Evolutionary conservation across 1,139 yeast species (phyloP).

Genomic region (Hyphopichia burtonii): DNA sequence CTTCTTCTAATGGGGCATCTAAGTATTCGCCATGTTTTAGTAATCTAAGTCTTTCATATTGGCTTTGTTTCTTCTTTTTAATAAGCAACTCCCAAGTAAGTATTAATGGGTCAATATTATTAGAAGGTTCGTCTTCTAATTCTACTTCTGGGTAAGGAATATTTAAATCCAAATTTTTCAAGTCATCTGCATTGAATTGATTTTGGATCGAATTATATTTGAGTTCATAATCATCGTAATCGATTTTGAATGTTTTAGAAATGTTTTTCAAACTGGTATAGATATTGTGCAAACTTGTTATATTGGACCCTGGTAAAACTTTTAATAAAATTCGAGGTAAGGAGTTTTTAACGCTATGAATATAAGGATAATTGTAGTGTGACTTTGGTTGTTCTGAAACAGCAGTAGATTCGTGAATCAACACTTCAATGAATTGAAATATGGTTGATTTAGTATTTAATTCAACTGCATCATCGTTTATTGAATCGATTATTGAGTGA

Average conservation of each 20-base stretch:
- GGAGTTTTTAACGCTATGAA: constrained; percentile 39
- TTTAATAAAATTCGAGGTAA: constrained; percentile 49
- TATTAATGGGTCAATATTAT: constrained; percentile 28
- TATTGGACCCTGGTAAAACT: constrained; percentile 51
- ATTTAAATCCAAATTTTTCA: constrained; percentile 29
- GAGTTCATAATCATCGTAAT: constrained; percentile 23
- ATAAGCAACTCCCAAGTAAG: constrained; percentile 52
- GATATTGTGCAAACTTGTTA: constrained; percentile 49
- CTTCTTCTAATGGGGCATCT: constrained; percentile 26
- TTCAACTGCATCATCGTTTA: constrained; percentile 48
- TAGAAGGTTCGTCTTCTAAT: constrained; percentile 20
- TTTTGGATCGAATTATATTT: constrained; percentile 25
- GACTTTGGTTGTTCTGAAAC: constrained; percentile 33
- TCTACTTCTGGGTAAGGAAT: constrained; percentile 33
- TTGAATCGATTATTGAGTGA: constrained; percentile 66
- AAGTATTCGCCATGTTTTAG: constrained; percentile 25
- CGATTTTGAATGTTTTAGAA: constrained; percentile 34
- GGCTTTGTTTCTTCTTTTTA: constrained; percentile 48
- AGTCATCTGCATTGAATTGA: constrained; percentile 35
- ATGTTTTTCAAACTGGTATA: constrained; percentile 39
- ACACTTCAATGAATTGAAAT: constrained; percentile 65
- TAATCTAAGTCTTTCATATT: constrained; percentile 44
- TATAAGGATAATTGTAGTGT: constrained; percentile 41
- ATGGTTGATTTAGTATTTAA: constrained; percentile 65
- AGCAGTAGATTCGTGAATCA: constrained; percentile 40